Evolutionary conservation across 2,329 filamentous ascomycete species (phyloP), one percentile per base, ranked within the genome.

Genomic region (Trichoderma semiorbis): DNA sequence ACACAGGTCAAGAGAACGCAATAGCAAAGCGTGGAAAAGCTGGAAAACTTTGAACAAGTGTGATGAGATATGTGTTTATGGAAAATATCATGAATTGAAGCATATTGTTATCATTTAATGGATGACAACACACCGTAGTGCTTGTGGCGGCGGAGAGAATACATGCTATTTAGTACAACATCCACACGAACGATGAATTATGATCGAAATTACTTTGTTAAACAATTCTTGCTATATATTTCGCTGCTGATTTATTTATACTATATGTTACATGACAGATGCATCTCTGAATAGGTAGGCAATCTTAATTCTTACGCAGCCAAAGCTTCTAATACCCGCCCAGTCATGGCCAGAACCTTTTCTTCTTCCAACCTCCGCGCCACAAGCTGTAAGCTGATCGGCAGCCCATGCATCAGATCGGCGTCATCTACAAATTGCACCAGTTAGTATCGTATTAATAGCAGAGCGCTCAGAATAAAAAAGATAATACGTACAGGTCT

Each of bases 361-460:
- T 84, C 83, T 69, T 84, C 82, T 43, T 84, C 82, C 7, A 84
- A 66, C 4, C 81, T 78, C n/a, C 82, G 76, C 0, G 77, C 83
- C n/a, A 85, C 82, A 0, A 86, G 74, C 66, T 85, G 83, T 1
- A 85, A 76, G 60, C 79, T 84, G 30, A 86, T 79, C 0, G 84
- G 83, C 72, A 84, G 79, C 0, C 82, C 83, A 32, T 85, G 79
- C 10, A 85, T 79, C 0, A 76, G 73, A 0, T 79, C 76, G 1
- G 79, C 73, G 28, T 85, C 81, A 60, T 85, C 83, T 85, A 72
- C 24, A 36, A 7, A 21, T 24, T 32, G 6, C 36, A 30, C 30
- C 39, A 53, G 12, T 50, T 30, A 64, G 34, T 14, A 67, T 24
- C 28, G 11, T 34, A 14, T 11, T 7, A 8, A 43, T 6, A 21